Evolutionary conservation across 129 eudicot species (phyloP), one percentile per base, ranked within the genome.

Genomic region (Centella asiatica): DNA sequence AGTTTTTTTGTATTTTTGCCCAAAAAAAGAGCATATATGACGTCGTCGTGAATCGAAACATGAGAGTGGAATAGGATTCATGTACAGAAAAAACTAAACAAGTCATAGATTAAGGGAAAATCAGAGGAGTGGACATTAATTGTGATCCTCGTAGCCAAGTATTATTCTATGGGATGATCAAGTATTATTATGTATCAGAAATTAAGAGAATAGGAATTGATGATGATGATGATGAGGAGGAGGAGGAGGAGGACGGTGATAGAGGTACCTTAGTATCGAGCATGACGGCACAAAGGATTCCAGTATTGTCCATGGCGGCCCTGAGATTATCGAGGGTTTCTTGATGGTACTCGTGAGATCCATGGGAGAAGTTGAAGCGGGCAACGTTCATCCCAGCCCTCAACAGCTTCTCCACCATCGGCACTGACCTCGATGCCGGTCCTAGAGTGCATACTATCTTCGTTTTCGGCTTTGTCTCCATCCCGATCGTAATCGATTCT

Each of bases 361-460:
- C 72, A 13, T 67, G 72, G 8, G 72, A 67, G 50, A 67, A 67
- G 31, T 67, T 67, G 53, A 67, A 67, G 22, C 65, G 19, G 4
- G 65, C 65, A 0, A 67, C 72, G 58, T 54, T 67, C 72, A 67
- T 67, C 0, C 73, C 73, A 29, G 73, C 73, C 54, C 47, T 44
- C 13, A 68, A 5, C n/a, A 57, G 44, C 73, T 68, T 68, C 73
- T 68, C 73, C 1, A 34, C 29, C 73, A 68, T 68, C 6, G 49
- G 24, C 2, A 68, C 45, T 0, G 65, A 68, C 22, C 73, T 31
- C 5, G 65, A 68, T 6, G 73, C 73, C 29, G 73, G 73, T 0
- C 65, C 73, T 17, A 68, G 39, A 1, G 73, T 68, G 11, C 73
- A 68, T 1, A 68, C 73, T 3, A 68, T 68, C 57, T 68, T 68